Percentiles rank a stretch among this genome's conserved stretches.
Conservation (phyloP, 768 basidiomycete species). For the Leccinum variicolor region DNA sequence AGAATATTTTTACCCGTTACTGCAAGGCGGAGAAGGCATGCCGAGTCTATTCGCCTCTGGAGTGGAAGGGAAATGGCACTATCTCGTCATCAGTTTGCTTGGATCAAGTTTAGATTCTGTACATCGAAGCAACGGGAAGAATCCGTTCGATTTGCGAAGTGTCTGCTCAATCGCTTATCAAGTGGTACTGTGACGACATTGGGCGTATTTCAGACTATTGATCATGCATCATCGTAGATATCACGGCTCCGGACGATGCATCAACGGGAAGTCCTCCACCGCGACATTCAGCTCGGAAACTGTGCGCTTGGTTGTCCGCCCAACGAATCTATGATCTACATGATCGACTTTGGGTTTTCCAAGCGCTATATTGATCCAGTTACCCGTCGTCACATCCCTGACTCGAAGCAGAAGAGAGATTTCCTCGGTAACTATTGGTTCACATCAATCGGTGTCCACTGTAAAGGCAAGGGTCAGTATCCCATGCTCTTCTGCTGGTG, state of each 20-base stretch:
- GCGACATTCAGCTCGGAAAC: constrained; percentile 80
- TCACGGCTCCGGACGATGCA: constrained; percentile 75
- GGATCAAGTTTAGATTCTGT: constrained; percentile 67
- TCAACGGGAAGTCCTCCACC: constrained; percentile 64
- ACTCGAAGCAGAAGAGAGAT: constrained; percentile 63
- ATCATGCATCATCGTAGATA: constrained; percentile 45
- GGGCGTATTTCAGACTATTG: constrained; percentile 3
- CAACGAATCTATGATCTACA: constrained; percentile 60
- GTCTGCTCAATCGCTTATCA: constrained; percentile 76
- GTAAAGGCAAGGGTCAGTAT: constrained; percentile 62
- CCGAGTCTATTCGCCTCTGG: constrained; percentile 67
- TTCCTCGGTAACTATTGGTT: constrained; percentile 89
- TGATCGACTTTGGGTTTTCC: constrained; percentile 87
- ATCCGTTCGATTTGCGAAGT: constrained; percentile 63
- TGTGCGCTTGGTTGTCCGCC: constrained; percentile 62
- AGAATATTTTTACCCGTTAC: constrained; percentile 59
- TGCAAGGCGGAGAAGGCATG: constrained; percentile 74
- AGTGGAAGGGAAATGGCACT: constrained; percentile 58
- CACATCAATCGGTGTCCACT: constrained; percentile 74
- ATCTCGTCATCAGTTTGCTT: constrained; percentile 73
- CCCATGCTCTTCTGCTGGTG: constrained; percentile 7
- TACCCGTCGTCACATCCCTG: constrained; percentile 68
- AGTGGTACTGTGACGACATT: constrained; percentile 46
- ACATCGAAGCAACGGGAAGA: constrained; percentile 52
- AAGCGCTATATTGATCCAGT: constrained; percentile 69